Conservation (phyloP, 148 eudicot genomes). For the Hydrangea macrophylla region DNA sequence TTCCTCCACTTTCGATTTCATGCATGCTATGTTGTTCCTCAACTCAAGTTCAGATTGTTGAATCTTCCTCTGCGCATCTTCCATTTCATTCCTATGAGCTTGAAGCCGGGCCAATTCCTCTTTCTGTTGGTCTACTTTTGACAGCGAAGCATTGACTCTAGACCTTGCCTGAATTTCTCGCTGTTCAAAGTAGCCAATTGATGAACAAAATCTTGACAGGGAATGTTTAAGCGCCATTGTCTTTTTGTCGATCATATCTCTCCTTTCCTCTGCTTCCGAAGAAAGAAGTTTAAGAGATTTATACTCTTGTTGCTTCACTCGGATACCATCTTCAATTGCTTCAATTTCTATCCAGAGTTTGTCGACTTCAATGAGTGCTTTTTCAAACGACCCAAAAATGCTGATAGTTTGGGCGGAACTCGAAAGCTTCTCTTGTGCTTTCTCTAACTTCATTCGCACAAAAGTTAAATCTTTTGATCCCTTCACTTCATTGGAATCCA, state of each 20-base stretch:
- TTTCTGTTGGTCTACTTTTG: constrained; percentile 38
- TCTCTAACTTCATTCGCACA: constrained; percentile 46
- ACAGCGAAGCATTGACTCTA: constrained; percentile 36
- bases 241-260: constrained; percentile 45
- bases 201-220: constrained; percentile 51
- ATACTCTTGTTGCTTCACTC: constrained; percentile 45
- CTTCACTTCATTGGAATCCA: constrained; percentile 3
- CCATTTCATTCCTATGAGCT: constrained; percentile 33
- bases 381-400: constrained; percentile 53
- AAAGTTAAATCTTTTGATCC: constrained; percentile 30
- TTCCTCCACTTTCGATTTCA: constrained; percentile 60
- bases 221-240: constrained; percentile 62
- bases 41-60: constrained; percentile 52
- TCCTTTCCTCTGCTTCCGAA: constrained; percentile 40
- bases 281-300: constrained; percentile 30
- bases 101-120: constrained; percentile 39
- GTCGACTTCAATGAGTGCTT: constrained; percentile 48
- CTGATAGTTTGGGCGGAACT: constrained; percentile 37
- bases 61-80: constrained; percentile 36
- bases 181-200: constrained; percentile 69
- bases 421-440: constrained; percentile 60
- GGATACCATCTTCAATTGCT: constrained; percentile 36
- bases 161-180: constrained; percentile 64
- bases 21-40: constrained; percentile 32
- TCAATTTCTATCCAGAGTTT: constrained; percentile 47